A percentile compares a stretch with the other conserved stretches of the same genome.
These are phyloP conservation scores for Botryotinia globosa DNA, from an alignment of 2,329 filamentous ascomycete genomes.

Conservation along the genomic window DNA sequence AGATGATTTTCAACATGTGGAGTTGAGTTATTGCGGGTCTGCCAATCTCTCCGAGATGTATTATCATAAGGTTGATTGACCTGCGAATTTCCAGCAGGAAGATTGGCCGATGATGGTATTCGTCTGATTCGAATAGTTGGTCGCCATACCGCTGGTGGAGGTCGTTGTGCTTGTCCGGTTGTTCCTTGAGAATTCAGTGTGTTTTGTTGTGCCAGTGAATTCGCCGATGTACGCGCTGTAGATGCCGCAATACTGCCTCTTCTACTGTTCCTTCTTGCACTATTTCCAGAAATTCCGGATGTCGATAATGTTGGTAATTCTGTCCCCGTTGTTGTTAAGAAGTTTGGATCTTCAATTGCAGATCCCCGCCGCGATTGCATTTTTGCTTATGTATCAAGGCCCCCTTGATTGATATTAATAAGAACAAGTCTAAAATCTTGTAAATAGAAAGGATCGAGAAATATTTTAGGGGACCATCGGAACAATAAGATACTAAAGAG, in stretches of 20 bases:
- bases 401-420: neutral
- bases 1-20: conserved; percentile 12
- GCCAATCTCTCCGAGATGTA: conserved; percentile 2
- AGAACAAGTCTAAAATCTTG: neutral
- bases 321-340: conserved; percentile 11
- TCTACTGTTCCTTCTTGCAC: conserved; percentile 4
- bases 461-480: neutral
- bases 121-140: conserved; percentile 33
- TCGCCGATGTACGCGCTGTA: conserved; percentile 7
- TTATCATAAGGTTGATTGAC: conserved; percentile 6
- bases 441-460: neutral
- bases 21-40: conserved; percentile 9
- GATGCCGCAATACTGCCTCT: conserved; percentile 6
- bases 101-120: conserved; percentile 16
- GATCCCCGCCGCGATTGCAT: conserved; percentile 16
- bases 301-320: conserved; percentile 6
- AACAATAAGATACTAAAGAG: neutral
- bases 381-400: neutral
- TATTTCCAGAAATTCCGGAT: neutral
- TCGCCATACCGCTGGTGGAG: conserved; percentile 21
- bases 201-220: conserved; percentile 7
- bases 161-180: conserved; percentile 1
- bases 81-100: conserved; percentile 4
- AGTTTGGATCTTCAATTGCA: conserved; percentile 3
- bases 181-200: neutral